Conservation (phyloP, 2,329 filamentous ascomycete genomes). For the Acephala macrosclerotiorum region DNA sequence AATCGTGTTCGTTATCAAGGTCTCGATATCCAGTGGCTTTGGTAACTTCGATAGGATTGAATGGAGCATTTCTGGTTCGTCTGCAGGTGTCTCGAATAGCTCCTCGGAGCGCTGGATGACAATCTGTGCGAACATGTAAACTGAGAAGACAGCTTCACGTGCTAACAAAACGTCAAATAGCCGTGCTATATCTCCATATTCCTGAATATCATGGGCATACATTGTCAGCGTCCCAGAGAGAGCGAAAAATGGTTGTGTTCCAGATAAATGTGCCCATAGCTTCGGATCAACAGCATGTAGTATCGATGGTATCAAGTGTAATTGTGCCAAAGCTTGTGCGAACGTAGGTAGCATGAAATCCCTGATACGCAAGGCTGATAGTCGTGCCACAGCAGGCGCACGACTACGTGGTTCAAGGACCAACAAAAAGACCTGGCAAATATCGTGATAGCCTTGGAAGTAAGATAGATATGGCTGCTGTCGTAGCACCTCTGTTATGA, state of each 20-base stretch:
- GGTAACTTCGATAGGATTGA: conserved; percentile 88
- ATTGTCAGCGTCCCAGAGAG: conserved; percentile 92
- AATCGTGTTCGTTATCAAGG: conserved; percentile 72
- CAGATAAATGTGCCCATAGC: conserved; percentile 77
- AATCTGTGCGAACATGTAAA: conserved; percentile 93
- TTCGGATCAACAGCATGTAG: conserved; percentile 74
- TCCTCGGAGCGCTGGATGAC: conserved; percentile 82
- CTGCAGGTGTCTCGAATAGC: conserved; percentile 80
- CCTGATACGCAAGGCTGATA: conserved; percentile 88
- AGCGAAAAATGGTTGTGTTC: conserved; percentile 88
- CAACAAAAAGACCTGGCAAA: conserved; percentile 92
- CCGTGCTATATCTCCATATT: conserved; percentile 86
- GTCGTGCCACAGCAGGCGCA: conserved; percentile 72
- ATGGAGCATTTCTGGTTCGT: conserved; percentile 93
- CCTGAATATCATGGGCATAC: conserved; percentile 95
- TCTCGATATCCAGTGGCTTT: conserved; percentile 79
- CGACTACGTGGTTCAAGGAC: conserved; percentile 74
- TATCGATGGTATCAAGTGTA: conserved; percentile 87
- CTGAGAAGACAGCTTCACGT: conserved; percentile 82
- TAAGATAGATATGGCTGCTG: conserved; percentile 86
- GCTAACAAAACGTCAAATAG: conserved; percentile 93
- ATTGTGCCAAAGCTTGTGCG: conserved; percentile 79
- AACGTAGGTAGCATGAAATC: conserved; percentile 98
- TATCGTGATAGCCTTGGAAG: conserved; percentile 99
- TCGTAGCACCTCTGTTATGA: conserved; percentile 84